A percentile compares a stretch with the other conserved stretches of the same genome.
phyloP scores from a whole-genome alignment of 2,329 filamentous ascomycete species.

The Escovopsis weberi region DNA sequence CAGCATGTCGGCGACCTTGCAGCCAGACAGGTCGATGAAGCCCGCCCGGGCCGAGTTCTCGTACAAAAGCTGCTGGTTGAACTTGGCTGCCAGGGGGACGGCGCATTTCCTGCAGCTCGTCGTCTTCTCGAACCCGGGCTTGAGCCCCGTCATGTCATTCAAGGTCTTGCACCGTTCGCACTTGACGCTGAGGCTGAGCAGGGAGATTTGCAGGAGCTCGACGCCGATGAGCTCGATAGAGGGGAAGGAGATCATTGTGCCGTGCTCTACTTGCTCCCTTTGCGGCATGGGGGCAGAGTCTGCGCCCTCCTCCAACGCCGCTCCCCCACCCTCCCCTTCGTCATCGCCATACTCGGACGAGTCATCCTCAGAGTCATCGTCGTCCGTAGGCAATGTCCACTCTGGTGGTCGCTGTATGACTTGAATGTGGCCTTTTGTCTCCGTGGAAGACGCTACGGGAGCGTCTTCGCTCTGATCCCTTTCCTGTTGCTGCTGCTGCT shows the following conservation, averaged over 20 bases:
- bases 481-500: slow-evolving; percentile 5
- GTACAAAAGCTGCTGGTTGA: slow-evolving; percentile 58
- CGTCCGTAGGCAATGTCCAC: slow-evolving; percentile 40
- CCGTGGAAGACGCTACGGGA: slow-evolving; percentile 9
- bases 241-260: slow-evolving; percentile 68
- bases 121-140: slow-evolving; percentile 36
- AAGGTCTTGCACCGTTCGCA: slow-evolving; percentile 65
- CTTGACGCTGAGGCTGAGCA: slow-evolving; percentile 56
- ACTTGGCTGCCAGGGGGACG: slow-evolving; percentile 35
- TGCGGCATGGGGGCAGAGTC: slow-evolving; percentile 2
- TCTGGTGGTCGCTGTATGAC: slow-evolving; percentile 65
- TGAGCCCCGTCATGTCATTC: slow-evolving; percentile 54
- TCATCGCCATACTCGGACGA: slow-evolving; percentile 29
- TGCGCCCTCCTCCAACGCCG: slow-evolving; percentile 17
- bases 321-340: slow-evolving; percentile 27
- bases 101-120: slow-evolving; percentile 46
- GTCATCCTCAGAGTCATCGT: slow-evolving; percentile 34
- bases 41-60: slow-evolving; percentile 59
- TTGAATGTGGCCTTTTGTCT: slow-evolving; percentile 50
- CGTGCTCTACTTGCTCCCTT: slow-evolving; percentile 37
- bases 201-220: slow-evolving; percentile 56
- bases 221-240: slow-evolving; percentile 63
- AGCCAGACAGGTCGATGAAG: slow-evolving; percentile 63
- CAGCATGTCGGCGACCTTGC: slow-evolving; percentile 60
- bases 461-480: slow-evolving; percentile 1